Evolutionary conservation across 2,329 filamentous ascomycete genomes (phyloP).

Genomic region (Aspergillus quadricinctus): DNA sequence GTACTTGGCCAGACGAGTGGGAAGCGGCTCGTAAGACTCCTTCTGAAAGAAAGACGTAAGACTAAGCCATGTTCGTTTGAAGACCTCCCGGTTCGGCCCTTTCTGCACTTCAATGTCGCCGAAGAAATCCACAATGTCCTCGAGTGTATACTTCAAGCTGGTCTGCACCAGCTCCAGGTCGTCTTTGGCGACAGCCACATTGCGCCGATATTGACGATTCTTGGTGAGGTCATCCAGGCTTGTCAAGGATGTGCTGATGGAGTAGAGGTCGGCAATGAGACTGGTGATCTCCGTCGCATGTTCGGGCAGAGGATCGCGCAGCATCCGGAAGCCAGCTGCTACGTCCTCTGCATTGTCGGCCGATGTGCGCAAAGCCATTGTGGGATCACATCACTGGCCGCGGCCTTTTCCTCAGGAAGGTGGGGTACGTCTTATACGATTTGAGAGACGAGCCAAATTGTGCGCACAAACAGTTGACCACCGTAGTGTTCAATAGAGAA

Average conservation of each 20-base stretch:
- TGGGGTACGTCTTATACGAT: not conserved
- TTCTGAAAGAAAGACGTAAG: constrained; percentile 44
- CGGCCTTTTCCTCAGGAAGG: not conserved
- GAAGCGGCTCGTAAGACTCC: constrained; percentile 45
- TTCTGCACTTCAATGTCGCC: constrained; percentile 32
- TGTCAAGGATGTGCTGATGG: constrained; percentile 49
- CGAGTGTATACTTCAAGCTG: constrained; percentile 49
- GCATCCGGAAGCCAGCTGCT: constrained; percentile 47
- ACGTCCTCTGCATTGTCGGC: constrained; percentile 51
- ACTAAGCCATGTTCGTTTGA: constrained; percentile 50
- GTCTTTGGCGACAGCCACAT: constrained; percentile 37
- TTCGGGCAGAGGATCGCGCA: constrained; percentile 49
- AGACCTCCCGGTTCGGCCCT: constrained; percentile 30
- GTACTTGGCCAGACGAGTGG: constrained; percentile 48
- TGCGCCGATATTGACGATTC: constrained; percentile 35
- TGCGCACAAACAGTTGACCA: not conserved
- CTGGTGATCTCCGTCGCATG: constrained; percentile 50
- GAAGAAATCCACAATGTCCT: constrained; percentile 47
- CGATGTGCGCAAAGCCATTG: constrained; percentile 40
- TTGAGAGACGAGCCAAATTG: not conserved
- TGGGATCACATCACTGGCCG: constrained; percentile 5
- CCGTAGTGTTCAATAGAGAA: not conserved
- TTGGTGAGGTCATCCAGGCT: constrained; percentile 44
- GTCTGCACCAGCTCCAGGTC: constrained; percentile 48
- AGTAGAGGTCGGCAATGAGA: constrained; percentile 52